These are phyloP conservation scores for Phytopythium chamaehyphon DNA, from an alignment of 352 stramenopile genomes.

Conservation along the genomic window DNA sequence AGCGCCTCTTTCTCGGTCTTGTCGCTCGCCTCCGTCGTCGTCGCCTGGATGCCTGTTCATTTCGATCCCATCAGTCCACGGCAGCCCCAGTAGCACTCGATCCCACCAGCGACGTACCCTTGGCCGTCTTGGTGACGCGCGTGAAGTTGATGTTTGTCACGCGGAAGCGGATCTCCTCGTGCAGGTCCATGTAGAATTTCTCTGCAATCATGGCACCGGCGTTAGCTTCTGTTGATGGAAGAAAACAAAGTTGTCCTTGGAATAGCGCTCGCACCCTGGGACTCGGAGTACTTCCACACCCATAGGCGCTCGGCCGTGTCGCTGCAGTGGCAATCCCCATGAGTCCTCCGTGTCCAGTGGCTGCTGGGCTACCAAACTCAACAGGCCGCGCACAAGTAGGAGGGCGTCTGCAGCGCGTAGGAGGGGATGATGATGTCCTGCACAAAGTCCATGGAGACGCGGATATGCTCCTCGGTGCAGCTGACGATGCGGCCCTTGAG, in stretches of 20 bases:
- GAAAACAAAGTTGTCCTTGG: too few species aligned
- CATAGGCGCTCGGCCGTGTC: slow-evolving; percentile 74
- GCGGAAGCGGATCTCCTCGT: slow-evolving; percentile 84
- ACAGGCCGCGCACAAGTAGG: slow-evolving; percentile 60
- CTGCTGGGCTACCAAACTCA: neutral
- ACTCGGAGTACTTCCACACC: slow-evolving; percentile 86
- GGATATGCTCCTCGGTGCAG: slow-evolving; percentile 87
- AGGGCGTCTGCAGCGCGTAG: slow-evolving; percentile 85
- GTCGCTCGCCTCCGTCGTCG: slow-evolving; percentile 77
- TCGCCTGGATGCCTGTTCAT: slow-evolving; percentile 73
- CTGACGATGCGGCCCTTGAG: slow-evolving; percentile 86
- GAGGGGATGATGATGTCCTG: slow-evolving; percentile 89
- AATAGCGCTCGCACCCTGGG: slow-evolving; percentile 59
- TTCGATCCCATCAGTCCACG: neutral
- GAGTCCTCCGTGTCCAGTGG: too few species aligned
- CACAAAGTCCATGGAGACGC: slow-evolving; percentile 89
- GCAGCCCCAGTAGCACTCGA: neutral
- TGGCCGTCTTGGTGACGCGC: slow-evolving; percentile 84
- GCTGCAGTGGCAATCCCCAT: too few species aligned
- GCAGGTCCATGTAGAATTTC: slow-evolving; percentile 87
- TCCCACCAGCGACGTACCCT: slow-evolving; percentile 22
- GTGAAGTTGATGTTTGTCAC: slow-evolving; percentile 89
- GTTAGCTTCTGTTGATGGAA: neutral
- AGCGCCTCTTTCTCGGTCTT: slow-evolving; percentile 44
- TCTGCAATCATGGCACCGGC: slow-evolving; percentile 18